Evolutionary conservation across 352 stramenopile species (phyloP).

Genomic region (Phytophthora nicotianae): DNA sequence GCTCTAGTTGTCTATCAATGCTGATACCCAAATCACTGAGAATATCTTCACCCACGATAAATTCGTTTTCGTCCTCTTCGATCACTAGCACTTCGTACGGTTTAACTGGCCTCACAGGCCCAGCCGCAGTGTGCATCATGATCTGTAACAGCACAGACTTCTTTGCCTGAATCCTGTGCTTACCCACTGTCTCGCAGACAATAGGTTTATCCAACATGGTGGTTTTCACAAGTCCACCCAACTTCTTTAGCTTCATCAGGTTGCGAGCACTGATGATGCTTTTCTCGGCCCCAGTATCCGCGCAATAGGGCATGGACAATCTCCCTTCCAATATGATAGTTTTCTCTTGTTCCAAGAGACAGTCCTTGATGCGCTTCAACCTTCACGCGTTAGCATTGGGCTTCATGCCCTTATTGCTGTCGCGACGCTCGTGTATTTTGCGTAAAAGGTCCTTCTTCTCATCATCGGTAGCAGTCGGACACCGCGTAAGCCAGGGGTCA

Average conservation of each 20-base stretch:
- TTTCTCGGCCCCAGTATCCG: background rate
- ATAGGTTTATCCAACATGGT: background rate
- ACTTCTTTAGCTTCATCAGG: background rate
- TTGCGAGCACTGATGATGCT: background rate
- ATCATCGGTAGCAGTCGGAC: background rate
- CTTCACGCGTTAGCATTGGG: background rate
- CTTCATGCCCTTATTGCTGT: background rate
- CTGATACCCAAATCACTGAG: background rate
- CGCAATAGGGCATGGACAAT: background rate
- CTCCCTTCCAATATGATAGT: background rate
- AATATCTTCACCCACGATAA: background rate
- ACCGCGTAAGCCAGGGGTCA: background rate
- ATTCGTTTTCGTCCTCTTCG: background rate
- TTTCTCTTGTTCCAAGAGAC: background rate
- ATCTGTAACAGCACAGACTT: background rate
- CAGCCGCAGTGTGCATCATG: background rate
- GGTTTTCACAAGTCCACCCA: constrained; percentile 2
- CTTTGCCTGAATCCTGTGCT: background rate
- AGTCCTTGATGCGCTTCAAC: background rate
- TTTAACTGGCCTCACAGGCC: background rate
- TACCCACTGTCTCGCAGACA: constrained; percentile 3
- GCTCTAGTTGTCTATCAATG: background rate
- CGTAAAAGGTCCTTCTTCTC: background rate
- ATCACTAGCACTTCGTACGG: background rate
- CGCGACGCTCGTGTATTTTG: background rate